Evolutionary conservation across 805 yeast genomes (phyloP), one percentile per base, ranked within the genome.

Genomic region (Candida coquimbonensis): DNA sequence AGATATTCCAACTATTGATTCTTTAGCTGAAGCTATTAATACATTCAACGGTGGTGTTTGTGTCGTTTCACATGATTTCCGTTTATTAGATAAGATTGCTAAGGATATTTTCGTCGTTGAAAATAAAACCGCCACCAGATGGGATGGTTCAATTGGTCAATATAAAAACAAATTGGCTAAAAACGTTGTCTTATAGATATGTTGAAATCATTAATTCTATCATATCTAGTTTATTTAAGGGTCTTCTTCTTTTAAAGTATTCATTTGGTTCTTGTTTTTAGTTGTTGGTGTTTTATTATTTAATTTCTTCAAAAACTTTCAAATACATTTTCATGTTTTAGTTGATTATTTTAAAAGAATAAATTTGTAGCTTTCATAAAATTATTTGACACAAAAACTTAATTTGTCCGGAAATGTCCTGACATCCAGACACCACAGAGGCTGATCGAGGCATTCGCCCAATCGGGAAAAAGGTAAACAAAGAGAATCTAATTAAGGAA

Each of bases 11-110:
- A 90, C 99, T 43, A 93, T 93, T 65, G 99, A 93, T 71, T 93
- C 99, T 38, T 76, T 93, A 61, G 99, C 97, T 44, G 95, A 85
- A 47, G 99, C 99, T 53, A 91, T 93, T 66, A 83, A 89, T 55
- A 84, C 80, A 31, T 93, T 87, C 77, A 86, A 83, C 64, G 99
- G 99, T 72, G 99, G 99, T 78, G 96, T 91, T 45, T 95, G 89
- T 55, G 96, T 93, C 49, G 99, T 93, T 54, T 89, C 97, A 51
- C 99, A 93, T 79, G 99, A 93, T 74, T 93, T 93, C 91, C 84
- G 98, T 73, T 78, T 93, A 62, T 78, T 93, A 68, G 96, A 91
- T 69, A 90, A 88, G 74, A 87, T 93, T 64, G 99, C 99, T 46
- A 87, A 91, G 74, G 98, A 93, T 63, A 93, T 93, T 66, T 91